phyloP scores from a whole-genome alignment of 192 early-diverging fungal species.

The Entomortierella lignicola region DNA sequence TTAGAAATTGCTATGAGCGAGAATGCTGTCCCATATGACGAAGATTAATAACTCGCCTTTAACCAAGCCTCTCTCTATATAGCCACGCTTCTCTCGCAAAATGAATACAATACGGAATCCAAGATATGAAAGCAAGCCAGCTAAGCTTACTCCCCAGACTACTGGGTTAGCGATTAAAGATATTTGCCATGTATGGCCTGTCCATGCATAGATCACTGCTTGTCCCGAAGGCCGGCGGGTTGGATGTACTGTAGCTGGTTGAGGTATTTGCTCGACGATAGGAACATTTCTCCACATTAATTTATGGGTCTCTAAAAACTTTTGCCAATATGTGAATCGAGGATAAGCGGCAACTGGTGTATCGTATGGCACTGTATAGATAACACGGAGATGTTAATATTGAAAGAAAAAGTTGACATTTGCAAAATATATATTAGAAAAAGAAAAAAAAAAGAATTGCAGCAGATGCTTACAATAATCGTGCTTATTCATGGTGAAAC shows the following conservation, averaged over 20 bases:
- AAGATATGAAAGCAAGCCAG: slow-evolving; percentile 4
- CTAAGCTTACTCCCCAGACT: slow-evolving; percentile 20
- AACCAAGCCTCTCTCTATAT: slow-evolving; percentile 23
- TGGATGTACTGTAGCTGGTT: slow-evolving; percentile 85
- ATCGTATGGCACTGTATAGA: slow-evolving; percentile 63
- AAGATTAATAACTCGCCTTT: neutral
- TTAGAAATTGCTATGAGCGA: too few species aligned
- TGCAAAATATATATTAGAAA: too few species aligned
- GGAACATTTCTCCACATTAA: slow-evolving; percentile 91
- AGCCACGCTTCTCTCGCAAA: slow-evolving; percentile 63
- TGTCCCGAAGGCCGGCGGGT: slow-evolving; percentile 84
- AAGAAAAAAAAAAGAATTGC: neutral
- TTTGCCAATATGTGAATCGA: slow-evolving; percentile 73
- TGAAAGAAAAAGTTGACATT: neutral
- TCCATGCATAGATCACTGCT: slow-evolving; percentile 84
- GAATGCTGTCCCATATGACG: too few species aligned
- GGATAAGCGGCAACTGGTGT: slow-evolving; percentile 63
- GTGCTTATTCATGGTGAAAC: slow-evolving; percentile 32
- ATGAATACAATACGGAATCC: slow-evolving; percentile 48
- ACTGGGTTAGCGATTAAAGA: slow-evolving; percentile 29
- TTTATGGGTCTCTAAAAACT: slow-evolving; percentile 84
- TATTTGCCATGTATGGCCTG: slow-evolving; percentile 54
- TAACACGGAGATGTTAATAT: too few species aligned
- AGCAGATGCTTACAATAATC: slow-evolving; percentile 29
- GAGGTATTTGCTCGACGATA: slow-evolving; percentile 76